Base-by-base conservation (phyloP, 768 basidiomycete species). In the Strobilomyces dryophilus region DNA sequence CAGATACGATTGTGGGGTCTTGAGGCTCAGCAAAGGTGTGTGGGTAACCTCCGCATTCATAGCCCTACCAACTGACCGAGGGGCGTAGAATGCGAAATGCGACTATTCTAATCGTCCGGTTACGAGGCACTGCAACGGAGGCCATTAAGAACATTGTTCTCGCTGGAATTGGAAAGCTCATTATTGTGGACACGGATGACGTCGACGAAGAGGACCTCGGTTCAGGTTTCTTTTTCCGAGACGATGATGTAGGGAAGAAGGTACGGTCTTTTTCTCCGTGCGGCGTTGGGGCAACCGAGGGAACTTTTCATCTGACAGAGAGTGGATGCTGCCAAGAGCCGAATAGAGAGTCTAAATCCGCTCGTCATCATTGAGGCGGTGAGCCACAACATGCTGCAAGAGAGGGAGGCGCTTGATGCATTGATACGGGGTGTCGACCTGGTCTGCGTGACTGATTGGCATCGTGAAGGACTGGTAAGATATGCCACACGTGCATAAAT, bases 1-100 rank as follows among this genome's bases (percentile, higher is more conserved):
- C 95, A 98, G 71, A 97, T 98, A 75, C 84, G 95, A 29, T 73
- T 98, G 61, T 99, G 97, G 97, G 97, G 97, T 42, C 82, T 98
- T 39, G 97, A 98, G 68, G 97, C 97, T 34, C 97, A 99, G 68
- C 92, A 97, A 72, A 81, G 88, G 94, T 91, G 15, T 37, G 43
- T 43, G 15, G 40, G 15, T 11, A 24, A 43, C 2, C 31, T n/a
- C 34, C 9, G 32, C 9, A 57, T 32, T 49, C 41, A 21, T 44
- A 55, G 43, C 40, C 49, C 56, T 47, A 64, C 56, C 10, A 14
- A 49, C 29, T 40, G 21, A 8, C 9, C n/a, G n/a, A n/a, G n/a
- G n/a, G 34, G 35, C 52, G 48, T 68, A 97, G 93, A 68, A 97
- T 95, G 92, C 82, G 92, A 61, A 93, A 89, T 68, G 93, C 92